Evolutionary conservation across 2,329 filamentous ascomycete genomes (phyloP), one percentile per base, ranked within the genome.

Genomic region (Malbranchea cinnamomea): DNA sequence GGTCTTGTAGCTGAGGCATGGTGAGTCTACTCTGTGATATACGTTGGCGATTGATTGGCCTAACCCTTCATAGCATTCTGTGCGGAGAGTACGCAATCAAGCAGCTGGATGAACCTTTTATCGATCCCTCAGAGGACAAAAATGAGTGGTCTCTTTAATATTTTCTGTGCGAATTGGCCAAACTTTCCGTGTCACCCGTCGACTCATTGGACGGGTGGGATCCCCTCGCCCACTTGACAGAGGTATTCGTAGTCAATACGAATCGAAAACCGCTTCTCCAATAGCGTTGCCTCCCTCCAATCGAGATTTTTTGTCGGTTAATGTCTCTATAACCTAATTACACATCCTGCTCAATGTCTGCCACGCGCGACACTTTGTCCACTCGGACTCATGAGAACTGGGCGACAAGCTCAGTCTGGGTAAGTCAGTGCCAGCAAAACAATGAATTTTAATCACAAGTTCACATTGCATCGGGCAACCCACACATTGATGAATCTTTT

Each of bases 11-110:
- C 84, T 25, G 79, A 79, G 35, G 75, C 81, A 49, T 98, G 85
- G 82, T 91, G 56, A 59, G 67, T 63, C 34, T 13, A 9, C 29
- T 31, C 18, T 32, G n/a, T n/a, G n/a, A n/a, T n/a, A n/a, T n/a
- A n/a, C n/a, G n/a, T 19, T 28, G 31, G 28, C 22, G 7, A 11
- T 23, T 28, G 23, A 27, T 18, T 28, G 18, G 6, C 18, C 24
- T 23, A 19, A 15, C 19, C 12, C 23, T 31, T 7, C n/a, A 19
- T 34, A 89, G 85, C 63, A 84, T 95, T 32, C 61, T 98, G 12
- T 98, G 89, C 54, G 85, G 84, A 49, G 89, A 98, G 41, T 73
- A 91, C 57, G 89, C 87, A 2, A 92, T 98, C 48, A 91, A 85
- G 60, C 71, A 80, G 46, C 82, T 98, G 35, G 83, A 94, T 45